These are phyloP conservation scores for Rhizopogon salebrosus DNA, from an alignment of 768 basidiomycete species.

Conservation along the genomic window DNA sequence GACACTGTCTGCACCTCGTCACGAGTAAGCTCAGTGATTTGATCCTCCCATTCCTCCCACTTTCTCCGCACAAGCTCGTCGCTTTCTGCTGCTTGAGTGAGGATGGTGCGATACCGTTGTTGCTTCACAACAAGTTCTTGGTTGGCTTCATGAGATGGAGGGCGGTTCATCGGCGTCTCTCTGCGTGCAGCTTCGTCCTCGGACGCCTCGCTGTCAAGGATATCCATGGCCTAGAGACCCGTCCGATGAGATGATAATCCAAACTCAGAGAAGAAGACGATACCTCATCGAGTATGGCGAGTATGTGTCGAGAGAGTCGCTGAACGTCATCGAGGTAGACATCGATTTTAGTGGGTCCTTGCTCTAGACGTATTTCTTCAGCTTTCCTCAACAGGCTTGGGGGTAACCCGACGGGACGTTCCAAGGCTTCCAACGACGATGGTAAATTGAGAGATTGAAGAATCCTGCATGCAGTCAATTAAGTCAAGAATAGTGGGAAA, in stretches of 20 bases:
- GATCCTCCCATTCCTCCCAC: conserved; percentile 84
- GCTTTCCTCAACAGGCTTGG: conserved; percentile 83
- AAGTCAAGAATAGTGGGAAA: conserved; percentile 1
- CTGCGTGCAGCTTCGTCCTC: conserved; percentile 72
- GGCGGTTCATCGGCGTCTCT: conserved; percentile 42
- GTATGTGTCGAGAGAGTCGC: conserved; percentile 56
- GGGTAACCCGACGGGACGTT: conserved; percentile 82
- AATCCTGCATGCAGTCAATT: conserved; percentile 36
- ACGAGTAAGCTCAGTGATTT: conserved; percentile 65
- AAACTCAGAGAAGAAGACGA: conserved; percentile 6
- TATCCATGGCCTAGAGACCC: conserved; percentile 69
- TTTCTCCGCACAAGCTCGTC: conserved; percentile 75
- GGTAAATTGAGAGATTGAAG: conserved; percentile 75
- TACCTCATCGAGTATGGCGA: conserved; percentile 72
- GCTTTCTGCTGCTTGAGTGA: conserved; percentile 67
- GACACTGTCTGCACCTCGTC: conserved; percentile 39
- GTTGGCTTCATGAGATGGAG: conserved; percentile 79
- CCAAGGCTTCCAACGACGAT: conserved; percentile 80
- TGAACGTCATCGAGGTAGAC: conserved; percentile 69
- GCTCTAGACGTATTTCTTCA: conserved; percentile 74
- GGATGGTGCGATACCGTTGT: conserved; percentile 62
- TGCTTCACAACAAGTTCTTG: conserved; percentile 65
- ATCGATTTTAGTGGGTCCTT: conserved; percentile 71
- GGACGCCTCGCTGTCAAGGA: conserved; percentile 86
- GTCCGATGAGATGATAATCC: neutral